phyloP scores from a whole-genome alignment of 257 asterid genomes.

The Nicotiana tomentosiformis region DNA sequence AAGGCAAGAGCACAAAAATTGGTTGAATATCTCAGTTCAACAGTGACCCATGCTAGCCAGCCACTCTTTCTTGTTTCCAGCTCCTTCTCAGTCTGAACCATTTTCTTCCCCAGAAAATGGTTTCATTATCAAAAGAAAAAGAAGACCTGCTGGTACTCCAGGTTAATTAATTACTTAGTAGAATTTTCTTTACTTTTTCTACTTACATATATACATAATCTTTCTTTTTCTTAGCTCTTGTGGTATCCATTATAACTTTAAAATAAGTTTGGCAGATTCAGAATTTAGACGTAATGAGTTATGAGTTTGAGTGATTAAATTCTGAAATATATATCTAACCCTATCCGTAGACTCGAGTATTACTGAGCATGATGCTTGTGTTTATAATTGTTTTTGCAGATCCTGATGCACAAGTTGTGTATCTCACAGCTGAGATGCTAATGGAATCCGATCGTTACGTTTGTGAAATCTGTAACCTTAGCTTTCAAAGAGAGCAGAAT shows the following conservation, averaged over 20 bases:
- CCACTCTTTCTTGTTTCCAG: constrained; percentile 27
- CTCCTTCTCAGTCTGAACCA: constrained; percentile 19
- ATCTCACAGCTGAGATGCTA: constrained; percentile 32
- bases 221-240: not conserved
- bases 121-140: constrained; percentile 23
- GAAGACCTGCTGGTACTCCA: constrained; percentile 47
- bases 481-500: constrained; percentile 41
- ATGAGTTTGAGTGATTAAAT: too few relatives aligned
- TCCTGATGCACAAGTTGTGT: constrained; percentile 42
- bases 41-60: constrained; percentile 19
- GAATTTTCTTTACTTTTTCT: not conserved
- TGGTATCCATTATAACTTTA: not conserved
- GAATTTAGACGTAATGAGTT: not conserved
- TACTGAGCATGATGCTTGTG: too few relatives aligned
- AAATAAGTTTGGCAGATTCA: not conserved
- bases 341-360: too few relatives aligned
- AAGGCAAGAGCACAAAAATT: not conserved
- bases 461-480: constrained; percentile 37
- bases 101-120: constrained; percentile 23
- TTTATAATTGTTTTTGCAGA: constrained; percentile 11
- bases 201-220: not conserved
- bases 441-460: constrained; percentile 39
- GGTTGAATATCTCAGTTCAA: not conserved
- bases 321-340: too few relatives aligned
- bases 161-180: not conserved